phyloP scores from a whole-genome alignment of 805 yeast genomes.

The Metschnikowia orientalis region DNA sequence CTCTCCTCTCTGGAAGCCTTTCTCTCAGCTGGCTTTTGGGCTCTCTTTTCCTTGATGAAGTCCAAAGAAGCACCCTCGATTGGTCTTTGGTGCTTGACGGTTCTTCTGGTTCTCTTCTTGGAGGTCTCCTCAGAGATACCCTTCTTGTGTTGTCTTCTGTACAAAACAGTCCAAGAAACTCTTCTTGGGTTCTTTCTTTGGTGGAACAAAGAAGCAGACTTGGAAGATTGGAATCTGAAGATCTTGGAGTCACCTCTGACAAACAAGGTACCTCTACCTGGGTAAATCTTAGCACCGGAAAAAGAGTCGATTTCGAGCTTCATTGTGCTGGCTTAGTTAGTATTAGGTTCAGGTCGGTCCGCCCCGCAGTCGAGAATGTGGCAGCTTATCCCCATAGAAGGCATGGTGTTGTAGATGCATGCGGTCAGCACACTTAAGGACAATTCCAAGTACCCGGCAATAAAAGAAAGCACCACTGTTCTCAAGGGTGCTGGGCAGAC shows the following conservation, averaged over 20 bases:
- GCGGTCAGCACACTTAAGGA: too few relatives aligned
- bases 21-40: constrained; percentile 94
- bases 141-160: constrained; percentile 99
- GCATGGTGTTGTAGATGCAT: too few relatives aligned
- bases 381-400: too few relatives aligned
- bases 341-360: constrained; percentile 12
- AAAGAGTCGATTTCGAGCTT: constrained; percentile 99
- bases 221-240: constrained; percentile 98
- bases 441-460: too few relatives aligned
- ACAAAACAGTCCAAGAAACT: constrained; percentile 98
- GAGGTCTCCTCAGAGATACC: constrained; percentile 98
- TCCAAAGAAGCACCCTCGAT: constrained; percentile 99
- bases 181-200: constrained; percentile 99
- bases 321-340: constrained; percentile 55
- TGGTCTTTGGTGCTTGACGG: constrained; percentile 98
- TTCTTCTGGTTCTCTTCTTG: constrained; percentile 95
- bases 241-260: constrained; percentile 99
- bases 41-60: constrained; percentile 96
- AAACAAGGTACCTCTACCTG: constrained; percentile 99
- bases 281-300: constrained; percentile 99
- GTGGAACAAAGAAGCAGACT: constrained; percentile 95
- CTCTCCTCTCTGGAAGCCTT: constrained; percentile 95
- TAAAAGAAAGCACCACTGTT: too few relatives aligned
- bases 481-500: too few relatives aligned
- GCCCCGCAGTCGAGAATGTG: too few relatives aligned